Percentiles rank a stretch among this genome's conserved stretches.
phyloP scores from a whole-genome alignment of 257 asterid species.

The Pogostemon cablin region DNA sequence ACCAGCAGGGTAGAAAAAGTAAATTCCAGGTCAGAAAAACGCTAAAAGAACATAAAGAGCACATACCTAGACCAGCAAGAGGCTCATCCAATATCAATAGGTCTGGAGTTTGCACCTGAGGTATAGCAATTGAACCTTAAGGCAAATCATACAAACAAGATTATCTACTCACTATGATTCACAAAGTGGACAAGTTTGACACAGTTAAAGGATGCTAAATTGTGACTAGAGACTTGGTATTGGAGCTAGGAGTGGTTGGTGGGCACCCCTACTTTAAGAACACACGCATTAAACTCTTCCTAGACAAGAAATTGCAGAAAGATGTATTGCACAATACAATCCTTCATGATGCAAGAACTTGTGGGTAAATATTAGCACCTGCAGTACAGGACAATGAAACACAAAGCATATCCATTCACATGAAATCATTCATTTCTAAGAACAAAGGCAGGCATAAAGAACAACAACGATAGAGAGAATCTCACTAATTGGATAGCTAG shows the following conservation, averaged over 20 bases:
- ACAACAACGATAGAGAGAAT: conserved; percentile 30
- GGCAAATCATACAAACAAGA: conserved; percentile 27
- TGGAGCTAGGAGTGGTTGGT: conserved; percentile 18
- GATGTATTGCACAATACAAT: neutral
- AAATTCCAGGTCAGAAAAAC: conserved; percentile 21
- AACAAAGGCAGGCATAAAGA: conserved; percentile 20
- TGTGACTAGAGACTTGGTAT: conserved; percentile 12
- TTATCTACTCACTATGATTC: neutral
- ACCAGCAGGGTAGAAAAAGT: conserved; percentile 3
- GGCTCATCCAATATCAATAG: conserved; percentile 91
- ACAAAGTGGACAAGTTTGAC: neutral
- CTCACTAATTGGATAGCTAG: conserved; percentile 88
- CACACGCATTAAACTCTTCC: conserved; percentile 26
- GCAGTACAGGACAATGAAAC: conserved; percentile 19
- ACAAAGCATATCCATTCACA: conserved; percentile 16
- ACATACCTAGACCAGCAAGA: conserved; percentile 98
- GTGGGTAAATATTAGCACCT: neutral
- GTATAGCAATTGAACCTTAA: conserved; percentile 30
- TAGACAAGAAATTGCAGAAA: conserved; percentile 11
- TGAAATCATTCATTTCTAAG: conserved; percentile 26
- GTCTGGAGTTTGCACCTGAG: conserved; percentile 90
- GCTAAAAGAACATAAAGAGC: conserved; percentile 28
- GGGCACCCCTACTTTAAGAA: conserved; percentile 9
- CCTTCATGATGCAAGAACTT: conserved; percentile 20
- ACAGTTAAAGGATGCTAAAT: conserved; percentile 22